Base-by-base conservation (phyloP, 2,329 filamentous ascomycete species). In the Fusarium chuoi region DNA sequence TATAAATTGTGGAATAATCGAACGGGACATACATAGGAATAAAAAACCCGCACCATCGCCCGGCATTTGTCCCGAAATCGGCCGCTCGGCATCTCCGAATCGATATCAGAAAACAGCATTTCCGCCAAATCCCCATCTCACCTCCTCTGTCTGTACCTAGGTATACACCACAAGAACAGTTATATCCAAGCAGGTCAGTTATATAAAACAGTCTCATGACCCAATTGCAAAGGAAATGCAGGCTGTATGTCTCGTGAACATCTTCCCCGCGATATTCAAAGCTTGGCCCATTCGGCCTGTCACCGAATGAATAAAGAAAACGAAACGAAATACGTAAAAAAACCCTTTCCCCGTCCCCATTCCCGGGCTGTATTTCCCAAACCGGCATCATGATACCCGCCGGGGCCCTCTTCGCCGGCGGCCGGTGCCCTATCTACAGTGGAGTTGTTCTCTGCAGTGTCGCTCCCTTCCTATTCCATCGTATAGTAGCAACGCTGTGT, bases 301-400 rank as follows among this genome's bases (percentile, higher is more conserved):
- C 15, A 22, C 45, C 52, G 51, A 45, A 57, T 74, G 70, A 73
- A 68, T 74, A 62, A 67, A 59, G 65, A 59, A 64, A 62, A 63
- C 15, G 39, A 44, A 56, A 56, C 22, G 17, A 28, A 36, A 73
- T 59, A 73, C 70, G 70, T 73, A 73, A 73, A 73, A 73, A 67
- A 15, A 22, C 4, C 13, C 7, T 17, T 15, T 17, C 15, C 30
- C 39, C 24, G 28, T 45, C 28, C 45, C 36, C 36, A 42, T 54
- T 54, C 17, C 26, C 52, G 55, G 44, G 28, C 36, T 28, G 7
- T 17, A 41, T 54, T 65, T 65, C 30, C 59, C 41, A 59, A 70
- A 56, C 33, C 18, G 35, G 41, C 45, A 38, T 56, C 26, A 44
- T 41, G 48, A 60, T 62, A 65, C 71, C 70, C 70, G 56, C 65